Evolutionary conservation across 2,329 filamentous ascomycete genomes (phyloP), one percentile per base, ranked within the genome.

Genomic region (Ceratocystis cacaofunesta): DNA sequence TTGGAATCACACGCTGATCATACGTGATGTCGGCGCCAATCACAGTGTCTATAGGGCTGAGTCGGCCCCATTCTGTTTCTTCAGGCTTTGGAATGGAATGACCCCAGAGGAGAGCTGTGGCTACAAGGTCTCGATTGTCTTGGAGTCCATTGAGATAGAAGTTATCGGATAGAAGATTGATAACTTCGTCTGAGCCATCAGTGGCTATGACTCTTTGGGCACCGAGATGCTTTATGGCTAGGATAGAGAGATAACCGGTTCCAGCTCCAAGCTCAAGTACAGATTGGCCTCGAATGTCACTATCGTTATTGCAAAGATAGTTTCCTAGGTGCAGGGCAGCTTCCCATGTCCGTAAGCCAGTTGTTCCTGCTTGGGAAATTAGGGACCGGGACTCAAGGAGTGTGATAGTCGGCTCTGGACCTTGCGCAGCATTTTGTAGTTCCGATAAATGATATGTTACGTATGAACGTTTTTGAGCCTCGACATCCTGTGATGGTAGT

Each of bases 21-120:
- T 92, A 92, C 0, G 87, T 92, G 74, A 92, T 82, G 72, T 92
- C 89, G 43, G 89, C 87, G 3, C 88, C 89, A 32, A 92, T 74
- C 1, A 92, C 80, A 3, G 89, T 74, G 72, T 92, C 86, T 57
- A 84, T 72, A 28, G 60, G 46, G 3, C 58, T 60, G 8, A 36
- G 7, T 58, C 60, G 62, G 5, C 66, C 66, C 66, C 66, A 67
- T 2, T 63, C 62, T 1, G 72, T 70, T 3, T 71, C 71, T 19
- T 77, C 77, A 22, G 75, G 76, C 69, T 79, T 78, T 80, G 81
- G 82, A 3, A 86, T 72, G 0, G 80, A 79, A 68, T 81, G 77
- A 0, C 87, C 87, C 86, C 87, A 90, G 72, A 79, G 80, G 41
- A 89, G 72, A 19, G 63, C 61, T 3, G 60, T 64, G 15, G 66